Evolutionary conservation across 2,329 filamentous ascomycete genomes (phyloP).

Genomic region (Stagonosporopsis vannaccii): DNA sequence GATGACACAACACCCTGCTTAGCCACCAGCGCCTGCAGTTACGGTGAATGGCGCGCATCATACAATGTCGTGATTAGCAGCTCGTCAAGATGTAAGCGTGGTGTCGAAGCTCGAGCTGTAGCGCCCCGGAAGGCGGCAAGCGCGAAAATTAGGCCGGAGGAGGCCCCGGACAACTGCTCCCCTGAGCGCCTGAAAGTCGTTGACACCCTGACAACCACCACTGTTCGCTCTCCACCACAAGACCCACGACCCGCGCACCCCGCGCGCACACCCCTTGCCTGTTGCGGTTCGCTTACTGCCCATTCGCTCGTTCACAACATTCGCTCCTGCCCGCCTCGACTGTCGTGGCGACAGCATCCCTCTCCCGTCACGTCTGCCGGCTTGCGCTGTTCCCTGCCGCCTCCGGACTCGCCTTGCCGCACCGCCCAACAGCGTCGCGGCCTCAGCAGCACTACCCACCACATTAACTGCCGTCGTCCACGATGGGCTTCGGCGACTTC

Average conservation of each 20-base stretch:
- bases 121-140: not conserved
- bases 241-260: slow-evolving; percentile 26
- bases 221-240: slow-evolving; percentile 19
- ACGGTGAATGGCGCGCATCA: too few relatives aligned
- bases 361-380: slow-evolving; percentile 9
- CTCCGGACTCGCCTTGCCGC: slow-evolving; percentile 20
- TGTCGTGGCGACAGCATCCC: slow-evolving; percentile 3
- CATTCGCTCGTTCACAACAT: slow-evolving; percentile 33
- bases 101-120: slow-evolving; percentile 8
- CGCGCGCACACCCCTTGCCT: slow-evolving; percentile 17
- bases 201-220: slow-evolving; percentile 45
- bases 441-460: slow-evolving; percentile 1
- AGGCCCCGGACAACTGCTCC: slow-evolving; percentile 6
- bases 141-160: slow-evolving; percentile 1
- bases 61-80: too few relatives aligned
- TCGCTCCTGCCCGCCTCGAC: slow-evolving; percentile 19
- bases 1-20: too few relatives aligned
- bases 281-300: slow-evolving; percentile 21
- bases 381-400: slow-evolving; percentile 16
- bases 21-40: too few relatives aligned
- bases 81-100: not conserved
- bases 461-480: slow-evolving; percentile 17
- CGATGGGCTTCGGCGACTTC: slow-evolving; percentile 91
- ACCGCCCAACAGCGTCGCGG: slow-evolving; percentile 9
- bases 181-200: slow-evolving; percentile 20